Conservation (phyloP, 768 basidiomycete genomes). For the Gymnopilus dilepis region DNA sequence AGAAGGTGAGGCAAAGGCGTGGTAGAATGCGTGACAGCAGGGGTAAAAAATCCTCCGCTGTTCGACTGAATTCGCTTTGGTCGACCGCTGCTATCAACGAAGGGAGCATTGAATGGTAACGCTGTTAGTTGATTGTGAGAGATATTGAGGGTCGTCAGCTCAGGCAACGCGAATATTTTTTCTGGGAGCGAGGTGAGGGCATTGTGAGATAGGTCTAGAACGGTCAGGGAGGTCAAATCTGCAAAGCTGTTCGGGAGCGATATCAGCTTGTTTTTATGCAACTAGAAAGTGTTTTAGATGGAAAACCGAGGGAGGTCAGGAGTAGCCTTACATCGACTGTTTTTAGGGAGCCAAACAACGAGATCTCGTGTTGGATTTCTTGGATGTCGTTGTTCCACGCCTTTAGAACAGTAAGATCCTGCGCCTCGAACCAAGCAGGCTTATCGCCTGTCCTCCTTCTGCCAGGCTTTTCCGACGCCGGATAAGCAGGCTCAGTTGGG, state of each 20-base stretch:
- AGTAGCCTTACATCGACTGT: slow-evolving; percentile 66
- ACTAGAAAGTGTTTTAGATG: slow-evolving; percentile 42
- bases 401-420: slow-evolving; percentile 77
- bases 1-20: slow-evolving; percentile 69
- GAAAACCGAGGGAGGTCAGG: slow-evolving; percentile 9
- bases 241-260: slow-evolving; percentile 68
- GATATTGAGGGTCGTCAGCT: slow-evolving; percentile 67
- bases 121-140: slow-evolving; percentile 70
- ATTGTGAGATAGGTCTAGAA: slow-evolving; percentile 79
- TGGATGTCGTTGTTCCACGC: slow-evolving; percentile 81
- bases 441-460: slow-evolving; percentile 47
- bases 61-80: slow-evolving; percentile 35
- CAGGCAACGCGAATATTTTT: slow-evolving; percentile 71
- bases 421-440: slow-evolving; percentile 82
- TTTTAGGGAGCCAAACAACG: slow-evolving; percentile 84
- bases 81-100: slow-evolving; percentile 37
- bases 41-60: slow-evolving; percentile 66
- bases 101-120: slow-evolving; percentile 68
- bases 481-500: slow-evolving; percentile 60
- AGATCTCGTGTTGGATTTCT: slow-evolving; percentile 83
- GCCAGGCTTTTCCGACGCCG: slow-evolving; percentile 39
- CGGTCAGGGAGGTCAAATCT: slow-evolving; percentile 69
- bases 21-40: slow-evolving; percentile 63
- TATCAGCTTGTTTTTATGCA: slow-evolving; percentile 75
- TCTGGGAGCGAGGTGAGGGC: slow-evolving; percentile 63